Conservation (phyloP, 1,139 yeast species). For the Spencermartinsiella ligniputridi region DNA sequence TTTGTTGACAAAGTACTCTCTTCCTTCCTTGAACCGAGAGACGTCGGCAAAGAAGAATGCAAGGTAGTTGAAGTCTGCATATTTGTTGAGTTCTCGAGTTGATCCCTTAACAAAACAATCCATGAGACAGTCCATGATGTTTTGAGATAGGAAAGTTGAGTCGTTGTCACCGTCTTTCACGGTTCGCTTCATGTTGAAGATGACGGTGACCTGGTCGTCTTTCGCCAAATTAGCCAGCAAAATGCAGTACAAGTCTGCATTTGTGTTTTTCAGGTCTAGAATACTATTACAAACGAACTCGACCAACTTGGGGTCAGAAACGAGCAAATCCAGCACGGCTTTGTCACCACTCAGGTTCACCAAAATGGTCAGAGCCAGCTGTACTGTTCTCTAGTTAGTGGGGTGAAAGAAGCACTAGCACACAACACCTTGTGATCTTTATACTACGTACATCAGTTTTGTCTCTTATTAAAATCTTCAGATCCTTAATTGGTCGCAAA, state of each 20-base stretch:
- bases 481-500: slow-evolving; percentile 67
- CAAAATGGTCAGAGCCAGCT: slow-evolving; percentile 66
- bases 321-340: slow-evolving; percentile 54
- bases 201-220: slow-evolving; percentile 54
- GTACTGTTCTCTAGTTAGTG: slow-evolving; percentile 21
- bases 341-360: slow-evolving; percentile 77
- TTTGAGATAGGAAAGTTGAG: slow-evolving; percentile 37
- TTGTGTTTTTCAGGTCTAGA: slow-evolving; percentile 49
- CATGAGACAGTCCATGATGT: slow-evolving; percentile 76
- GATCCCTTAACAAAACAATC: slow-evolving; percentile 87
- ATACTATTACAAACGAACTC: slow-evolving; percentile 52
- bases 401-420: too few species aligned
- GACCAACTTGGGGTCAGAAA: slow-evolving; percentile 58
- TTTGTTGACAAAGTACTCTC: slow-evolving; percentile 67
- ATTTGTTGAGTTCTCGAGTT: slow-evolving; percentile 63
- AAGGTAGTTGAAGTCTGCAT: slow-evolving; percentile 76
- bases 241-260: slow-evolving; percentile 81
- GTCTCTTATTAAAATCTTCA: slow-evolving; percentile 55
- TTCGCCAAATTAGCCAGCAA: slow-evolving; percentile 82
- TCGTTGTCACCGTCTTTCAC: slow-evolving; percentile 4
- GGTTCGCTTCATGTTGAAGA: slow-evolving; percentile 45
- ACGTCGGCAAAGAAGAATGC: slow-evolving; percentile 88
- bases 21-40: slow-evolving; percentile 68
- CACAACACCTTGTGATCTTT: too few species aligned
- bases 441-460: slow-evolving; percentile 8